Conservation (phyloP, 2,329 filamentous ascomycete species). For the Aureobasidium pullulans region DNA sequence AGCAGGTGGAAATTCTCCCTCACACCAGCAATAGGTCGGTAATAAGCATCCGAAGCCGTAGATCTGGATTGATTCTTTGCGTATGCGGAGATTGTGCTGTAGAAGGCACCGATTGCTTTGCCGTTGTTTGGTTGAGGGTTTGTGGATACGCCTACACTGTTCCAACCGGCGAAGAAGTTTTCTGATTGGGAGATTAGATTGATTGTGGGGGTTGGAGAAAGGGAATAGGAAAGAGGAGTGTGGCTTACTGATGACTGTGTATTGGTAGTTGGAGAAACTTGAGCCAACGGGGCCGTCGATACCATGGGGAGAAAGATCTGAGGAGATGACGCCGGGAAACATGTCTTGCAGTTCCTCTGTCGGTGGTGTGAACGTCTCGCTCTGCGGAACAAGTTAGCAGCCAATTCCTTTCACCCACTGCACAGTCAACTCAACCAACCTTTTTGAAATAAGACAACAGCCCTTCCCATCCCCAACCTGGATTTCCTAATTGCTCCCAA, state of each 20-base stretch:
- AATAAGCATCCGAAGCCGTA: constrained; percentile 27
- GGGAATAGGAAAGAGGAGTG: background rate
- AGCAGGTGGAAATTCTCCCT: constrained; percentile 28
- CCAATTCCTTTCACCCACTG: background rate
- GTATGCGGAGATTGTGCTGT: constrained; percentile 30
- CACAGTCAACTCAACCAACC: constrained; percentile 4
- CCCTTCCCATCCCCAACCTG: constrained; percentile 7
- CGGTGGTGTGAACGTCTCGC: constrained; percentile 19
- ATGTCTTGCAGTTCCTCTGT: constrained; percentile 7
- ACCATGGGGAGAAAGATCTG: constrained; percentile 15
- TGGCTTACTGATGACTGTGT: constrained; percentile 17
- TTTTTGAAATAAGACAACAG: constrained; percentile 20
- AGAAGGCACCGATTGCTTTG: constrained; percentile 26
- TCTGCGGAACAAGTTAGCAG: constrained; percentile 19
- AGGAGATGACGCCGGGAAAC: constrained; percentile 9
- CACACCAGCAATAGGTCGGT: constrained; percentile 23
- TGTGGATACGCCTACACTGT: constrained; percentile 16
- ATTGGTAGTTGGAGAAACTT: constrained; percentile 20
- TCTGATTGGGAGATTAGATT: background rate
- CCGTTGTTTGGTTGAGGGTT: constrained; percentile 17
- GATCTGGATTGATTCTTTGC: constrained; percentile 28
- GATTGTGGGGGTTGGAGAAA: background rate
- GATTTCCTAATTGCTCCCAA: constrained; percentile 5
- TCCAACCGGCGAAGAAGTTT: constrained; percentile 18
- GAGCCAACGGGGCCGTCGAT: constrained; percentile 18